Evolutionary conservation across 345 rosid species (phyloP), one percentile per base, ranked within the genome.

Genomic region (Acer negundo): DNA sequence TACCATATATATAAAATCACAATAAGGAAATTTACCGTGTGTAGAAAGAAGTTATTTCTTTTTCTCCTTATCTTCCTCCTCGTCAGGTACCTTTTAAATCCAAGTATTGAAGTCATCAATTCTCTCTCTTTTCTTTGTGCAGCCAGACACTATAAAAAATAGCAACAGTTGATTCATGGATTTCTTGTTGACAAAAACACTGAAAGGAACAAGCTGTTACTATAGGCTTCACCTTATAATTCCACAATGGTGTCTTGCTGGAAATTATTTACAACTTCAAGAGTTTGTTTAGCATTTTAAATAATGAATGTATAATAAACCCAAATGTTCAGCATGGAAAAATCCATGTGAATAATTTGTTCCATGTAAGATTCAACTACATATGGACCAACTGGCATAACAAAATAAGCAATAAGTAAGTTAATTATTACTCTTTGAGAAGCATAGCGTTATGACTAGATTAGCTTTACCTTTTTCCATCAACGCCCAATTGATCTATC

Each of bases 321-420:
- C 85, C 77, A 95, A 98, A 74, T 98, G 99, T 77, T 95, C 99
- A 31, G 99, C 99, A 66, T 95, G 99, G 82, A 95, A 95, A 81
- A 95, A 95, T 35, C 99, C 99, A 88, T 95, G 99, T 78, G 98
- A 93, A 95, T 88, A 77, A 95, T 93, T 85, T 95, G 99, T 77
- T 95, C 99, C 87, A 95, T 87, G 87, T 93, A 95, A 73, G 99
- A 95, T 86, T 95, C 99, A 80, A 95, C 98, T 46, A 98, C 97
- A 88, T 93, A 93, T 76, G 97, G 90, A 58, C 85, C 86, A 96
- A 85, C 88, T 97, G 93, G 90, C 61, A 85, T 73, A 78, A 19
- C 68, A 74, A 31, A 24, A 73, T 5, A 53, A 76, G 62, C 67
- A 40, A 55, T 40, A 28, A 28, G 38, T 3, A 31, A 31, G 38